Conservation (phyloP, 1,284 basidiomycete genomes). For the Boletus semigastroideus region DNA sequence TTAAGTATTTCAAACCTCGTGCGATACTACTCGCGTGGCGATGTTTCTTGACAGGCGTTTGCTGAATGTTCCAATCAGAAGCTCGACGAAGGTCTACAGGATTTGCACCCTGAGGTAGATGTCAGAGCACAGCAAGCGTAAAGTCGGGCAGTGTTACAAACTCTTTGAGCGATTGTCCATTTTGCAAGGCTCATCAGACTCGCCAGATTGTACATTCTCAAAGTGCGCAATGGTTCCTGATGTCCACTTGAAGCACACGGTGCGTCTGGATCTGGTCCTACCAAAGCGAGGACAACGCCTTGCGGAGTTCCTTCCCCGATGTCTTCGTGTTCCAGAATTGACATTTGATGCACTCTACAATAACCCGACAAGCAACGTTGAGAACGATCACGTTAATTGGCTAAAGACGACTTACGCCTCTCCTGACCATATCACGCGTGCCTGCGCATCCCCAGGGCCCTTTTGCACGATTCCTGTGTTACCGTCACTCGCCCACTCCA, state of each 20-base stretch:
- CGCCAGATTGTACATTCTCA: conserved; percentile 79
- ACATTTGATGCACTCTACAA: conserved; percentile 69
- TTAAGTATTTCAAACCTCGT: conserved; percentile 54
- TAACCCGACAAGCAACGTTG: conserved; percentile 5
- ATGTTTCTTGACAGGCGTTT: conserved; percentile 52
- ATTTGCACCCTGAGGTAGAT: conserved; percentile 46
- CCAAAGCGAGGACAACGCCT: conserved; percentile 72
- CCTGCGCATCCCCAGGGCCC: conserved; percentile 68
- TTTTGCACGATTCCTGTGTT: conserved; percentile 45
- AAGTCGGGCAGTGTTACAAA: conserved; percentile 26
- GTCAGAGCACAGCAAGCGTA: conserved; percentile 8
- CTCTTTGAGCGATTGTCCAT: conserved; percentile 68
- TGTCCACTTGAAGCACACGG: conserved; percentile 41
- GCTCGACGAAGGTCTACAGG: conserved; percentile 60
- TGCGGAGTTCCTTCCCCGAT: conserved; percentile 59
- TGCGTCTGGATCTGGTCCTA: conserved; percentile 57
- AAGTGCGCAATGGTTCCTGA: conserved; percentile 51
- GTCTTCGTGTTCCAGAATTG: conserved; percentile 66
- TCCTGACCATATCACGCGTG: conserved; percentile 67
- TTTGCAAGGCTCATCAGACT: conserved; percentile 72
- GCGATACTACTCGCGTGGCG: conserved; percentile 57
- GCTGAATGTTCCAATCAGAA: conserved; percentile 51
- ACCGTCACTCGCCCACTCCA: conserved; percentile 48
- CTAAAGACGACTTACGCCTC: conserved; percentile 56
- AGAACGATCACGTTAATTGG: background rate